Base-by-base conservation (phyloP, 1,284 basidiomycete species). In the Phellopilus nigrolimitatus region DNA sequence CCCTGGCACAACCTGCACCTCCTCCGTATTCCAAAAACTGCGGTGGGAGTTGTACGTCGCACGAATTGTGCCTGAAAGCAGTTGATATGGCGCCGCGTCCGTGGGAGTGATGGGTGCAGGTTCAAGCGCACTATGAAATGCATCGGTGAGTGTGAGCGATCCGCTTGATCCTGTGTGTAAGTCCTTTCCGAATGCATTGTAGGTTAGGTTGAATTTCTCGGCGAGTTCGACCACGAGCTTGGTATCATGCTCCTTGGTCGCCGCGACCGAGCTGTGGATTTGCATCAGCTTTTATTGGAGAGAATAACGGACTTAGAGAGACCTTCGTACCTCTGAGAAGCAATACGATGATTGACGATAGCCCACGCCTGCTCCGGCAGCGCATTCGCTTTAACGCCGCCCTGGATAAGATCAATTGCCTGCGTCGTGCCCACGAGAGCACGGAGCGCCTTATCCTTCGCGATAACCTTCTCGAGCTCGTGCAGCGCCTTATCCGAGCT, bases 371-470 rank as follows among this genome's bases (percentile, higher is more conserved):
- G 67, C 60, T 82, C 81, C 1, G 80, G 80, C 7, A 82, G 68
- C 0, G 79, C 80, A 51, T 82, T 83, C 37, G 71, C 67, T 65
- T 84, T 84, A 44, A 83, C 76, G 3, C 82, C 82, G 1, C 81
- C 82, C 8, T 66, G 60, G 36, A 83, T 70, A 4, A 84, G 61
- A 60, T 82, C 79, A 34, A 79, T 71, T 1, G 82, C 82, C 59
- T 82, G 81, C 1, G 81, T 81, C 1, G 82, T 82, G 34, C 71
- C 69, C 13, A 78, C 65, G 24, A 72, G 60, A 30, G 39, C 64
- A 30, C 63, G 65, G 58, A 68, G 62, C 6, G 51, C 39, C 1
- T 54, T 51, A 49, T 68, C 57, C 36, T 57, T 50, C 49, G 71
- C 66, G 0, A 78, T 57, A n/a, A 66, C 58, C 44, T 68, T 58